Evolutionary conservation across 257 asterid species (phyloP), one percentile per base, ranked within the genome.

Genomic region (Apocynum venetum): DNA sequence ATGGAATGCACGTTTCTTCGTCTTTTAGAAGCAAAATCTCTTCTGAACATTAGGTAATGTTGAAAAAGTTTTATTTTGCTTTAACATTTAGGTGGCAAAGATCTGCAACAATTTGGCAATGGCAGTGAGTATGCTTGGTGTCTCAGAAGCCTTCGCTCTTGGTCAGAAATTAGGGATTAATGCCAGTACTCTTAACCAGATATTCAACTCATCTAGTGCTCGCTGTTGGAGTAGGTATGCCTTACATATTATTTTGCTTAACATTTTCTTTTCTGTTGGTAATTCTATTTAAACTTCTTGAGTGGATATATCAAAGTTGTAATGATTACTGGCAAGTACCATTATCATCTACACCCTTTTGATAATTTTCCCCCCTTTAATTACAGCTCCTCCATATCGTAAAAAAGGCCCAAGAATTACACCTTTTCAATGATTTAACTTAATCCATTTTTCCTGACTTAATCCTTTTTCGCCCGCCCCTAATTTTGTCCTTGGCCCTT

Each of bases 201-300:
- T 93, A 77, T 89, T 96, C 78, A 93, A 96, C 84, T 90, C 97
- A 67, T 96, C 99, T 25, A 90, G 93, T 81, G 98, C 99, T 79
- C 93, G 98, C 74, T 96, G 97, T 87, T 96, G 99, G 99, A 96
- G 98, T 83, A 96, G 99, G 99, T 96, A 96, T 44, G 31, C 72
- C 64, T 78, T 64, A 44, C 41, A 6, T 72, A 41, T 48, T 2
- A 41, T 40, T 40, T 40, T 40, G 25, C 71, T 6, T 15, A 35
- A 5, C n/a, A 40, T 66, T 17, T 15, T 41, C 48, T 17, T 41
- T 66, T 15, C 25, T 40, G 35, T 15, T 15, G n/a, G 49, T 43
- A 40, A 14, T 31, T 66, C 71, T 41, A 38, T 73, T 25, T 25
- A 25, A 25, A 25, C 31, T 25, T 40, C 80, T 73, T 41, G 19